phyloP scores from a whole-genome alignment of 1,284 basidiomycete genomes.

The Pseudozyma sp. region DNA sequence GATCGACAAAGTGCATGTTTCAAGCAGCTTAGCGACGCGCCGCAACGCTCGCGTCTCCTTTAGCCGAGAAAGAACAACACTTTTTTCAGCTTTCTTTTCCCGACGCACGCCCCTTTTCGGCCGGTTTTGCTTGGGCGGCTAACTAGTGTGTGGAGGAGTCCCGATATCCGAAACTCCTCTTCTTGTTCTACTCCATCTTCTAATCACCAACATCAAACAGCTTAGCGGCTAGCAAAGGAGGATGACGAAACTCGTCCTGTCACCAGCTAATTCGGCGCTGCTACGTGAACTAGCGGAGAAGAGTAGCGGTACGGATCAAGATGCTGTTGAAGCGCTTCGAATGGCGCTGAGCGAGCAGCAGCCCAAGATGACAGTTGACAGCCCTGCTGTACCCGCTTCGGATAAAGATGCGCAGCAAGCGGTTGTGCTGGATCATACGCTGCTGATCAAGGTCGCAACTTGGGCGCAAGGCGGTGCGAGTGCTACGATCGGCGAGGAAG shows the following conservation, averaged over 20 bases:
- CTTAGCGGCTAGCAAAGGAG: neutral
- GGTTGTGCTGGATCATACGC: constrained; percentile 25
- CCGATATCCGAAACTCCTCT: constrained; percentile 4
- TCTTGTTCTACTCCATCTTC: neutral
- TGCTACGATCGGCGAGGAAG: neutral
- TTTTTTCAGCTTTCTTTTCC: neutral
- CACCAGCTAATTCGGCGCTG: constrained; percentile 16
- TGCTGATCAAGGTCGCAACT: constrained; percentile 17
- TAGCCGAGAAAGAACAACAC: constrained; percentile 24
- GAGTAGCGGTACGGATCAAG: neutral
- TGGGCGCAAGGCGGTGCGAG: constrained; percentile 5
- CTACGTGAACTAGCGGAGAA: constrained; percentile 7
- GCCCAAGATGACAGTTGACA: constrained; percentile 22
- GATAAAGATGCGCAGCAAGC: neutral
- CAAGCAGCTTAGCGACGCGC: constrained; percentile 6
- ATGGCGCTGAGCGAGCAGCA: constrained; percentile 17
- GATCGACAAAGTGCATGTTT: constrained; percentile 44
- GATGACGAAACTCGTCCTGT: constrained; percentile 32
- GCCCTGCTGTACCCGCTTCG: constrained; percentile 24
- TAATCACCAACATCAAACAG: too few relatives aligned
- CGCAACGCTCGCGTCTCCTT: neutral
- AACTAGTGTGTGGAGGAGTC: neutral
- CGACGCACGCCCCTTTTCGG: neutral
- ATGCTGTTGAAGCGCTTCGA: constrained; percentile 20
- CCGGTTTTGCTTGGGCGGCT: neutral